Percentiles rank a stretch among this genome's conserved stretches.
Conservation (phyloP, 495 filamentous ascomycete genomes). For the Penicillium cataractarum region DNA sequence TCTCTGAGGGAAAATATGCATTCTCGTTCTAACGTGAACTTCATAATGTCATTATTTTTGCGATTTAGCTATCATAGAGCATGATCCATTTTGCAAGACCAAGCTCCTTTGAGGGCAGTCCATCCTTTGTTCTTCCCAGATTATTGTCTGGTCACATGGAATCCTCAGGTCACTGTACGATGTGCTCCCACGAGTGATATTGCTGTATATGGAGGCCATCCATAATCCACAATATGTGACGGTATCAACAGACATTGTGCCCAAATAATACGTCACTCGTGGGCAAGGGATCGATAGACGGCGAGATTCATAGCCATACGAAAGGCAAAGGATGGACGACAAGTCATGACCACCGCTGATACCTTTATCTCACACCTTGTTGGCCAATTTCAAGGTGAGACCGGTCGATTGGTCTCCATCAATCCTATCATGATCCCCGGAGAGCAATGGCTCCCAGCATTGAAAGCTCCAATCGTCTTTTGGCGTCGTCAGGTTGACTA, state of each 20-base stretch:
- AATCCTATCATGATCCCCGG: conserved; percentile 53
- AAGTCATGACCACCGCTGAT: not conserved
- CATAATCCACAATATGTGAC: too few species aligned
- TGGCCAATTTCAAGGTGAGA: not conserved
- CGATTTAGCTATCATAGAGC: not conserved
- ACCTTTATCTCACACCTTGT: not conserved
- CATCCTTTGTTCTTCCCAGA: not conserved
- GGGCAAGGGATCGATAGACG: not conserved
- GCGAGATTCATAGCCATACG: not conserved
- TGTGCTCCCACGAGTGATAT: not conserved
- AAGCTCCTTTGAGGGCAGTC: not conserved
- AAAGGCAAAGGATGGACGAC: not conserved
- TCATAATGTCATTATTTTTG: not conserved
- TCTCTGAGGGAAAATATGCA: not conserved
- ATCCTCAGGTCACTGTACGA: not conserved
- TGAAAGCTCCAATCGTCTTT: conserved; percentile 60
- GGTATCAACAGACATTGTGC: not conserved
- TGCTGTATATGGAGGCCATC: not conserved
- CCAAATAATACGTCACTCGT: not conserved
- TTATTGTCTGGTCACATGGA: not conserved
- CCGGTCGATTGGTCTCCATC: not conserved
- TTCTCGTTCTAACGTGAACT: not conserved
- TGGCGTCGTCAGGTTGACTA: conserved; percentile 29
- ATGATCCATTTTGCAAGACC: not conserved
- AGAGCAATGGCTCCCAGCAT: conserved; percentile 75